These are phyloP conservation scores for Hypsizygus ulmarius DNA, from an alignment of 1,284 basidiomycete genomes.

Conservation along the genomic window DNA sequence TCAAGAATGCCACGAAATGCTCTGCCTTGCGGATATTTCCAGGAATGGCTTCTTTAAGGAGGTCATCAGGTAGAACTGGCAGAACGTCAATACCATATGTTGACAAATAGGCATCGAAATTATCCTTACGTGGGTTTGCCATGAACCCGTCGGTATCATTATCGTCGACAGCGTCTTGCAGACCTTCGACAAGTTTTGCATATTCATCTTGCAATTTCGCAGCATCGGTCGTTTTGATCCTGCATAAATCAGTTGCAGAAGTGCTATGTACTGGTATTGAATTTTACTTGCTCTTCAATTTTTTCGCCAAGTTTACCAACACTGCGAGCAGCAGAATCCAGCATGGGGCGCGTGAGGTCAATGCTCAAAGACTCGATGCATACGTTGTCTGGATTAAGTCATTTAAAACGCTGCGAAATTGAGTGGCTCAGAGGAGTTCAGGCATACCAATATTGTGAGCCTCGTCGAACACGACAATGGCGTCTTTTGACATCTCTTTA, in stretches of 20 bases:
- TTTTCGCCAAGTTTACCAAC: slow-evolving; percentile 86
- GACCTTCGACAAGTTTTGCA: slow-evolving; percentile 90
- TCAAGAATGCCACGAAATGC: slow-evolving; percentile 98
- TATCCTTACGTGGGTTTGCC: slow-evolving; percentile 75
- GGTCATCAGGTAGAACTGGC: slow-evolving; percentile 88
- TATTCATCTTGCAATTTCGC: slow-evolving; percentile 97
- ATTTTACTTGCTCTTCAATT: slow-evolving; percentile 82
- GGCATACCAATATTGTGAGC: slow-evolving; percentile 95
- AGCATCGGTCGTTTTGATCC: slow-evolving; percentile 93
- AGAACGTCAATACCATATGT: background rate
- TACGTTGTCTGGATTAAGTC: slow-evolving; percentile 74
- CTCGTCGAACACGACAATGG: slow-evolving; percentile 99
- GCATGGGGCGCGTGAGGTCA: slow-evolving; percentile 97
- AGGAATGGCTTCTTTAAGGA: slow-evolving; percentile 93
- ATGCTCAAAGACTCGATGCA: slow-evolving; percentile 99
- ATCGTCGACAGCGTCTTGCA: slow-evolving; percentile 77
- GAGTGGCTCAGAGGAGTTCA: background rate
- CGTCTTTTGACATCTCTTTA: slow-evolving; percentile 95
- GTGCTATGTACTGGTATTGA: background rate
- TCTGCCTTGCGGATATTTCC: slow-evolving; percentile 99
- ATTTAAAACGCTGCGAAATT: background rate
- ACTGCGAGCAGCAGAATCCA: slow-evolving; percentile 92
- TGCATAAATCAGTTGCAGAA: slow-evolving; percentile 30
- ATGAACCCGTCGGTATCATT: slow-evolving; percentile 87
- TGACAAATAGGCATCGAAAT: background rate